These are phyloP conservation scores for Phytophthora foliorum DNA, from an alignment of 352 stramenopile genomes.

Conservation along the genomic window DNA sequence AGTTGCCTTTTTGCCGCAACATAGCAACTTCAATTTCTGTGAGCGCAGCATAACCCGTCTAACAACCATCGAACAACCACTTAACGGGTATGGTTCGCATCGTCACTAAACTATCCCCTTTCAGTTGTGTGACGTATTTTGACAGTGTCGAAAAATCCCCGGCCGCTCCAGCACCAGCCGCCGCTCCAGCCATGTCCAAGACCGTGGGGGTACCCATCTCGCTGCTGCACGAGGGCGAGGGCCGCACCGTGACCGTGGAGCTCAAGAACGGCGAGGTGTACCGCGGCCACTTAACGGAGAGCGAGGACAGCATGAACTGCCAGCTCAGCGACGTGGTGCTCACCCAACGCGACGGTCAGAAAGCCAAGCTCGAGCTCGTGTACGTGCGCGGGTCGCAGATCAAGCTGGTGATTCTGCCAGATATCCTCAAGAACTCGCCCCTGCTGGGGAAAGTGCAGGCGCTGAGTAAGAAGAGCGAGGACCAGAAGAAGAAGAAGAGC, in stretches of 20 bases:
- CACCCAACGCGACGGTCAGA: constrained; percentile 87
- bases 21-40: no score
- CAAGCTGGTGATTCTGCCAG: constrained; percentile 97
- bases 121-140: no score
- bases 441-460: constrained; percentile 97
- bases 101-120: background rate
- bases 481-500: constrained; percentile 62
- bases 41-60: no score
- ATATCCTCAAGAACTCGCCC: constrained; percentile 98
- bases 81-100: background rate
- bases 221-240: constrained; percentile 91
- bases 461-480: constrained; percentile 74
- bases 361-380: constrained; percentile 87
- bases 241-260: constrained; percentile 86
- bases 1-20: no score
- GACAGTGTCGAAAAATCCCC: no score
- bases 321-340: constrained; percentile 94
- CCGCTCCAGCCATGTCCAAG: constrained; percentile 61
- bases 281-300: constrained; percentile 82
- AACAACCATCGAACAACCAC: no score
- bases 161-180: constrained; percentile 3
- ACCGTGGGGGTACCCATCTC: constrained; percentile 84
- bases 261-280: constrained; percentile 93
- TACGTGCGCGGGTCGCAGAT: constrained; percentile 97
- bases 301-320: constrained; percentile 98